phyloP scores from a whole-genome alignment of 202 grass and related monocot genomes.

The Saccharum hybrid region DNA sequence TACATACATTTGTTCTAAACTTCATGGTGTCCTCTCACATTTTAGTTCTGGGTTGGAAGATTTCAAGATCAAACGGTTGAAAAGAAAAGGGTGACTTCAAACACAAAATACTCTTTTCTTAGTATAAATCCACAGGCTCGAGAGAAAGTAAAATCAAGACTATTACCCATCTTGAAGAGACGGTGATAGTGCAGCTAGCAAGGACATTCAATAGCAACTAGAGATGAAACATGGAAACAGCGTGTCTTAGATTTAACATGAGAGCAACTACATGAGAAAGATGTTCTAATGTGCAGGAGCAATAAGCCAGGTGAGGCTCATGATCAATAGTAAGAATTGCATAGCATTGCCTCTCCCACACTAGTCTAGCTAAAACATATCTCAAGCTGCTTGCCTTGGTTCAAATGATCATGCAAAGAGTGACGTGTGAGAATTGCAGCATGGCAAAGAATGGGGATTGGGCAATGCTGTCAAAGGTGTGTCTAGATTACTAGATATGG shows the following conservation, averaged over 20 bases:
- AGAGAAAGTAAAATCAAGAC: neutral
- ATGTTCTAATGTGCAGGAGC: neutral
- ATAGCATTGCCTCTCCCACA: neutral
- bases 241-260: neutral
- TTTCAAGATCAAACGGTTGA: neutral
- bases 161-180: neutral
- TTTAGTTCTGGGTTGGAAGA: neutral
- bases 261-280: neutral
- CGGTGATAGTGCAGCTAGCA: neutral
- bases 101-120: neutral
- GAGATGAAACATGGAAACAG: neutral
- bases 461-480: neutral
- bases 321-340: neutral
- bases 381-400: neutral
- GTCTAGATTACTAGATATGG: neutral
- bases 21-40: neutral
- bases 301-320: neutral
- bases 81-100: neutral
- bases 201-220: neutral
- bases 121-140: neutral
- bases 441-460: neutral
- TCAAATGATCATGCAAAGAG: neutral
- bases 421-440: neutral
- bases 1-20: neutral
- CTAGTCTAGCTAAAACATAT: neutral